Evolutionary conservation across 2,329 filamentous ascomycete genomes (phyloP).

Genomic region (Colletotrichum coccodes): DNA sequence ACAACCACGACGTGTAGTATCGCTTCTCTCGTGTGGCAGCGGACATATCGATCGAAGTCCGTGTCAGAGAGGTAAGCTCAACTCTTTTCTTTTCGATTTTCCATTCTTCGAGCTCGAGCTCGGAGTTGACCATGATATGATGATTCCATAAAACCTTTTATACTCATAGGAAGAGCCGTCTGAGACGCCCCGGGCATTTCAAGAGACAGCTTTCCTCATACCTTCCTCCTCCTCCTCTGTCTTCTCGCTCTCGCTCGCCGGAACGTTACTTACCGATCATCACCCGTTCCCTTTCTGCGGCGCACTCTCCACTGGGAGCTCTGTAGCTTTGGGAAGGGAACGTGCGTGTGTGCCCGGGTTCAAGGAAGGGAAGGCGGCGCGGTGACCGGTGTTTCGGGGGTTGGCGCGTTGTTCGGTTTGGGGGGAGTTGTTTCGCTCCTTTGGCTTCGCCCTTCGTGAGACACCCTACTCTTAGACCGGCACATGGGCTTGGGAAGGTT

Average conservation of each 20-base stretch:
- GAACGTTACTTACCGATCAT: not conserved
- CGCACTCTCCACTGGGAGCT: conserved; percentile 22
- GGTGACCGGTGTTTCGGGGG: not conserved
- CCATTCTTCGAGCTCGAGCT: not conserved
- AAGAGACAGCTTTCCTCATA: not conserved
- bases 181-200: conserved; percentile 45
- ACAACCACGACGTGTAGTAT: not conserved
- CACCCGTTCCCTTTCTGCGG: not conserved
- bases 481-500: conserved; percentile 26
- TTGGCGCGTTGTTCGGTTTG: not conserved
- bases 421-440: conserved; percentile 10
- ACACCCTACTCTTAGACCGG: not conserved
- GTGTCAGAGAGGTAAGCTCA: not conserved
- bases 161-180: conserved; percentile 58
- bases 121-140: conserved; percentile 41
- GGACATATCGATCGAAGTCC: not conserved
- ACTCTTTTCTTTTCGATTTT: not conserved
- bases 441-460: conserved; percentile 30
- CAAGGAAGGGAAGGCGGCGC: not conserved
- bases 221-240: conserved; percentile 37
- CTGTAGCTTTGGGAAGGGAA: not conserved
- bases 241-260: not conserved
- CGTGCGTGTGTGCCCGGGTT: not conserved
- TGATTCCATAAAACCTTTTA: conserved; percentile 51
- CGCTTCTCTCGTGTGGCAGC: too few species aligned